Evolutionary conservation across 768 basidiomycete genomes (phyloP), one percentile per base, ranked within the genome.

Genomic region (Podaxis sp.): DNA sequence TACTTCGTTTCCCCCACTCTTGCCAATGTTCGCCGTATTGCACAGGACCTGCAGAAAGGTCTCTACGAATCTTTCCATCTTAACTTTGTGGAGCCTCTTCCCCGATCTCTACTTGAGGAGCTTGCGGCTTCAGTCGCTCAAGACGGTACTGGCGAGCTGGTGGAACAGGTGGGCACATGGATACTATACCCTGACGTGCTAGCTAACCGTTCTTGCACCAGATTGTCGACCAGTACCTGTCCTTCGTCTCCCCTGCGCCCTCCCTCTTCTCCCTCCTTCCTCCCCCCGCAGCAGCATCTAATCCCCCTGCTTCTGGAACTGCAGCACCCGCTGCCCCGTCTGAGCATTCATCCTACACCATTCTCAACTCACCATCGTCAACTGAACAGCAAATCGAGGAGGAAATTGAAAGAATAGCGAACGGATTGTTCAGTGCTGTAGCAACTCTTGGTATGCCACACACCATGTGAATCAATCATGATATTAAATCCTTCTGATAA

Each of bases 221-320:
- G 87, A 90, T 99, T 26, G 84, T 95, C 51, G 97, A 99, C 72
- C 97, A 99, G 75, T 96, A 98, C 72, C 84, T 99, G 17, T 96
- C 97, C 54, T 99, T 98, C 75, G 90, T 99, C 52, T 84, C 93
- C 1, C 97, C 97, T 30, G 95, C 95, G 2, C 87, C 92, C 3
- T 93, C 93, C 3, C 80, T 99, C 26, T 99, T 99, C 77, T 97
- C 96, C 36, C 82, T 99, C 17, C 74, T 97, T 8, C 86, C 93
- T 1, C 84, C 85, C 7, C 74, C 81, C 0, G 4, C 46, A 48
- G 28, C 17, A 38, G 30, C n/a, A n/a, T 28, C 46, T 46, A 72
- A 80, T 9, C 73, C 80, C 15, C 66, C 79, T 24, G 61, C 76
- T 11, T 65, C 77, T 13, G 63, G 76, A 19, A 68, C 75, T 36